Base-by-base conservation (phyloP, 352 stramenopile species). In the Phytophthora kernoviae region DNA sequence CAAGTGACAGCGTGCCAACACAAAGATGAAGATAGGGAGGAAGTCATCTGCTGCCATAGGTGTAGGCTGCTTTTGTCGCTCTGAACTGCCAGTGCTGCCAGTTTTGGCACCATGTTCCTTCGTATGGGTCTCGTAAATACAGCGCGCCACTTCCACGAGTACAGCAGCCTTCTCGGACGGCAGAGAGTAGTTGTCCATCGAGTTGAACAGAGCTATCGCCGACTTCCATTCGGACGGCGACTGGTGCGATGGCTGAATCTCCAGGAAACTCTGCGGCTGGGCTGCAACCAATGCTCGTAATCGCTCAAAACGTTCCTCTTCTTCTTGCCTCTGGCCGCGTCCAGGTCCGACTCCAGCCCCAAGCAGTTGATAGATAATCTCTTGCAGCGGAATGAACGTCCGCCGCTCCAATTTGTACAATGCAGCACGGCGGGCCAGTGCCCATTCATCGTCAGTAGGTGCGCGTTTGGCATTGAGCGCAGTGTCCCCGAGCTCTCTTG, bases 21-120 rank as follows among this genome's bases (percentile, higher is more conserved):
- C 61, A 32, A 82, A 91, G 33, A 93, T 93, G 52, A 92, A 90
- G 54, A 93, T 93, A 10, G 84, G 84, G 11, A 93, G 58, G 46
- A 91, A 93, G 40, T 93, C 84, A 36, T 91, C 84, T 0, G 84
- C 84, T 9, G 84, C 72, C 74, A 93, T 87, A 2, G 41, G 42
- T 24, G 66, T 60, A n/a, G 47, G 45, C 46, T 36, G 58, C 33
- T 61, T 64, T 48, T 50, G 50, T 33, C 54, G 4, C 1, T 22
- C 10, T 9, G 39, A 33, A 11, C 43, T 45, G 6, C 43, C 36
- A 0, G 14, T 20, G 0, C 43, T 34, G 21, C 53, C 24, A 20
- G 11, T 54, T 8, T 73, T 33, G 5, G 42, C 45, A 11, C 48
- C 48, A 37, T 90, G 80, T 47, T 92, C 83, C 11, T 54, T 46